These are phyloP conservation scores for Bipolaris gigantea DNA, from an alignment of 2,329 filamentous ascomycete genomes.

Conservation along the genomic window DNA sequence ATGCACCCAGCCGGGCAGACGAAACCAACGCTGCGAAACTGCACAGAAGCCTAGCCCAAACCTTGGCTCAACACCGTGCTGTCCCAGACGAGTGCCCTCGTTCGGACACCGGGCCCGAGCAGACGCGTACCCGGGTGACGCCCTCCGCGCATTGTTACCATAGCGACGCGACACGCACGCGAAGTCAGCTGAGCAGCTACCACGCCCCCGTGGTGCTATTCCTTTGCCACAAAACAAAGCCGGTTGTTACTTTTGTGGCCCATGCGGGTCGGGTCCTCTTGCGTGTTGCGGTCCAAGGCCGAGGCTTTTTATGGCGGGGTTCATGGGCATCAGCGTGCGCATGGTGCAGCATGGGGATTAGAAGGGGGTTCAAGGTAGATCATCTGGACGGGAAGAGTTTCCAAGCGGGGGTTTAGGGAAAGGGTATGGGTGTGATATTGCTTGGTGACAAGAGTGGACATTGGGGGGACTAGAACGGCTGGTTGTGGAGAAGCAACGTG, in stretches of 20 bases:
- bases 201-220: neutral
- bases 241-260: constrained; percentile 36
- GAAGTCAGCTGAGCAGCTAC: neutral
- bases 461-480: too few relatives aligned
- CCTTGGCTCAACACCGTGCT: too few relatives aligned
- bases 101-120: neutral
- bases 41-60: neutral
- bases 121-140: neutral
- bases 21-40: neutral
- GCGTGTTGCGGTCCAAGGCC: constrained; percentile 22
- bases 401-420: neutral
- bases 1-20: neutral
- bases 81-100: neutral
- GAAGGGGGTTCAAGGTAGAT: constrained; percentile 30
- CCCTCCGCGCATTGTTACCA: neutral
- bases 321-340: constrained; percentile 9
- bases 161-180: neutral
- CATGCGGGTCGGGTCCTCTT: constrained; percentile 36
- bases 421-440: too few relatives aligned
- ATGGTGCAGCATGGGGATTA: constrained; percentile 34
- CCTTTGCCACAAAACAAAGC: constrained; percentile 23
- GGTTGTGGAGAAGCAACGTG: neutral
- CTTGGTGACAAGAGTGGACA: too few relatives aligned
- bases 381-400: constrained; percentile 30
- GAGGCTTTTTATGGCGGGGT: constrained; percentile 21